Base-by-base conservation (phyloP, 306 rosid species). In the Ziziphus jujuba region DNA sequence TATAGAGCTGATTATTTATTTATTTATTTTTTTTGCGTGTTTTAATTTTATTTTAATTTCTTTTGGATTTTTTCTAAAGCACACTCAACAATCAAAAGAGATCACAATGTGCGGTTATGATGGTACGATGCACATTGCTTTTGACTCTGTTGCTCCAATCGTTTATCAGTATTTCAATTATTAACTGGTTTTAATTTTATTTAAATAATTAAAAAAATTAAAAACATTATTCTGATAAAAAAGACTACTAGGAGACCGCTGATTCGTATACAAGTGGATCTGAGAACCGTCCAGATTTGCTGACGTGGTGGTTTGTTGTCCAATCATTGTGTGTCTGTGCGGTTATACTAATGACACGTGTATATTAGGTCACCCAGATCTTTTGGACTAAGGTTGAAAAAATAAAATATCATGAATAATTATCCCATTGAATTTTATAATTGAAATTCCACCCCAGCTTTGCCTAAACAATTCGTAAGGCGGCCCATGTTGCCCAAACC, bases 291-390 rank as follows among this genome's bases (percentile, higher is more conserved):
- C 77, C 74, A 63, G 77, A 40, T 14, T 61, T 67, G 76, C 72
- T 82, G 83, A 76, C 84, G 66, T 80, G 81, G 70, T 13, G 8
- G 35, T 22, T 75, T 24, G 33, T 3, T 47, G 54, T 20, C 75
- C 73, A 80, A 72, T 72, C 85, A 71, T 72, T 71, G 75, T 63
- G 71, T 61, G 50, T 28, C 47, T 71, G 34, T 61, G 72, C 61
- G 71, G 77, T 31, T 9, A 60, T 67, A 19, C 38, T 45, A 71
- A 21, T 1, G 55, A 73, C 87, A 80, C 74, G 74, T 77, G 87
- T 74, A 36, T 49, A 13, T 17, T 56, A 24, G 12, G 43, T 48
- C n/a, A 55, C 70, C 67, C 2, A 14, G 45, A 9, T 1, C 43
- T 8, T 10, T 40, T 28, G 25, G 57, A 38, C 45, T 40, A 8